These are phyloP conservation scores for Tetracladium maxilliforme DNA, from an alignment of 2,329 filamentous ascomycete species.

Conservation along the genomic window DNA sequence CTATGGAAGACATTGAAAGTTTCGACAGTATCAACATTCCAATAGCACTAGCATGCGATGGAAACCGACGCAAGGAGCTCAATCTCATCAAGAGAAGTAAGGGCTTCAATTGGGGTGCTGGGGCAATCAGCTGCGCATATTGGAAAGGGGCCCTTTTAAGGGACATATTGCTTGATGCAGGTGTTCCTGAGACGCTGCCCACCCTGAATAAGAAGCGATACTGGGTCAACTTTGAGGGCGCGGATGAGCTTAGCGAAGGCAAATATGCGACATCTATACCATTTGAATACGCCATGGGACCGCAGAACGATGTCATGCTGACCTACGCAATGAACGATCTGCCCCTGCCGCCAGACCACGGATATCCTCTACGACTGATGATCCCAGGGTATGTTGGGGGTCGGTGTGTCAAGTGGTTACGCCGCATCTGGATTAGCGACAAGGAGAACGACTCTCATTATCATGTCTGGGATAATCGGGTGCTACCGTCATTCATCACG, in stretches of 20 bases:
- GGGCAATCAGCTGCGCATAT: constrained; percentile 29
- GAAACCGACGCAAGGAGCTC: constrained; percentile 33
- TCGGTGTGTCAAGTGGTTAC: constrained; percentile 30
- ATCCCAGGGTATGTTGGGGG: constrained; percentile 28
- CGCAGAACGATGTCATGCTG: constrained; percentile 29
- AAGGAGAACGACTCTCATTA: constrained; percentile 27
- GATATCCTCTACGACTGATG: constrained; percentile 23
- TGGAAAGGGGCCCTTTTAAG: constrained; percentile 31
- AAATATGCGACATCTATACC: constrained; percentile 32
- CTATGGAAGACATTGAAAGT: constrained; percentile 26
- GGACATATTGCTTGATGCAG: constrained; percentile 26
- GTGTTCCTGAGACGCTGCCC: constrained; percentile 12
- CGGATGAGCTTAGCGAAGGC: constrained; percentile 28
- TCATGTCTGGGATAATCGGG: constrained; percentile 33
- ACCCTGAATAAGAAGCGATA: constrained; percentile 11
- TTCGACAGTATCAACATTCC: constrained; percentile 31
- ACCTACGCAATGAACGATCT: constrained; percentile 30
- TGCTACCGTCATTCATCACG: constrained; percentile 28
- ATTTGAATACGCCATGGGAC: constrained; percentile 30
- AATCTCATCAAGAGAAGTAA: constrained; percentile 27
- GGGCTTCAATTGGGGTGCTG: constrained; percentile 30
- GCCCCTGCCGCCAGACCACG: constrained; percentile 26
- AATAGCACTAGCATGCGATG: constrained; percentile 30
- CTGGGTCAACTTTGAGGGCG: constrained; percentile 34
- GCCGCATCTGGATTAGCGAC: constrained; percentile 22